These are phyloP conservation scores for Kokia cookei DNA, from an alignment of 441 rosid species.

Conservation along the genomic window DNA sequence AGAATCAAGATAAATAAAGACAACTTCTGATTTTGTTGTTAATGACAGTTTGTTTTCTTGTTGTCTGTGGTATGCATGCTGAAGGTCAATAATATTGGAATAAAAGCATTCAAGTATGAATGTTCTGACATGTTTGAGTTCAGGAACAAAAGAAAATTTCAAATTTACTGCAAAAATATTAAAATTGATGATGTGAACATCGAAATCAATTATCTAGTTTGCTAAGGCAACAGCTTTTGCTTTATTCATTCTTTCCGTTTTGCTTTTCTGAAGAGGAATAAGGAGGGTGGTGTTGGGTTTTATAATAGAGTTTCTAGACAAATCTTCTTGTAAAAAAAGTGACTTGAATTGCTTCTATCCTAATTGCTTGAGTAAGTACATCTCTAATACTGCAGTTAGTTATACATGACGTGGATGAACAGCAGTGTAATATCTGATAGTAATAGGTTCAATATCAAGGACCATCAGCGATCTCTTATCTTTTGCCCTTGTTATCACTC, in stretches of 20 bases:
- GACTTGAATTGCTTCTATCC: background rate
- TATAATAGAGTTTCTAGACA: background rate
- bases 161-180: slow-evolving; percentile 4
- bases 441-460: background rate
- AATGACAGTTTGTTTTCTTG: background rate
- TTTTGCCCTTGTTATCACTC: background rate
- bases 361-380: background rate
- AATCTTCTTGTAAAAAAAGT: background rate
- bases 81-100: slow-evolving; percentile 1
- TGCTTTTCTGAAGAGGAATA: background rate
- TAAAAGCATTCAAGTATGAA: slow-evolving; percentile 1
- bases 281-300: background rate
- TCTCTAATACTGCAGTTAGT: background rate
- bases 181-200: background rate
- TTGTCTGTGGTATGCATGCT: background rate
- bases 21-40: background rate
- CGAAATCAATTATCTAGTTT: background rate
- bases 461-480: background rate
- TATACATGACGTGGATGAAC: background rate
- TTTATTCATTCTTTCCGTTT: background rate
- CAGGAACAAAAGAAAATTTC: background rate
- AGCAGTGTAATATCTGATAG: background rate
- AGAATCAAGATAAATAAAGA: background rate
- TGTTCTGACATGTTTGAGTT: background rate
- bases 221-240: background rate